Conservation (phyloP, 768 basidiomycete genomes). For the Boletales sp. region DNA sequence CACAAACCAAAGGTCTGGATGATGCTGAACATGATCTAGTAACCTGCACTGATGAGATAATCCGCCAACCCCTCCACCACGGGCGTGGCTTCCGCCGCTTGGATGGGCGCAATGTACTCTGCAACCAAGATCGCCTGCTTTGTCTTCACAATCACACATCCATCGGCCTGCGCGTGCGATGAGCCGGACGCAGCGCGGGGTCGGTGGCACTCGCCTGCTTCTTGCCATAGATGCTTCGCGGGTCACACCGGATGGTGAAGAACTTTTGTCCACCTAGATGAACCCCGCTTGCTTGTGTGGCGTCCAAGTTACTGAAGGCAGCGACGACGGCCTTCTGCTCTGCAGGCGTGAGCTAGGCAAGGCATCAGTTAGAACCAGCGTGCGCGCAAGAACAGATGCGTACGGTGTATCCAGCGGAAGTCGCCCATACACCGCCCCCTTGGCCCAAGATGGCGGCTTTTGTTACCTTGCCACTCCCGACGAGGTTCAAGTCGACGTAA, state of each 20-base stretch:
- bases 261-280: constrained; percentile 69
- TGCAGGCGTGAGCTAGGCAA: constrained; percentile 13
- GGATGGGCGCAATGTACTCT: constrained; percentile 62
- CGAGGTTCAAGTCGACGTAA: constrained; percentile 79
- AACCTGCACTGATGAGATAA: constrained; percentile 61
- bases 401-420: constrained; percentile 20
- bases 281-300: constrained; percentile 56
- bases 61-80: constrained; percentile 69
- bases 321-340: constrained; percentile 28
- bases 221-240: constrained; percentile 68
- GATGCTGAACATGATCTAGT: constrained; percentile 34
- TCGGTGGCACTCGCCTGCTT: constrained; percentile 52
- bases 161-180: constrained; percentile 54
- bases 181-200: background rate
- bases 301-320: constrained; percentile 41
- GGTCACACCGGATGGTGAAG: constrained; percentile 53
- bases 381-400: background rate
- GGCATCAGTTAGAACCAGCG: background rate
- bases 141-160: constrained; percentile 71
- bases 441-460: constrained; percentile 56
- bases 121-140: constrained; percentile 78
- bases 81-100: constrained; percentile 60
- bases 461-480: constrained; percentile 66
- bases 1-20: too few species aligned
- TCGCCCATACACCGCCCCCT: constrained; percentile 30